Evolutionary conservation across 345 rosid species (phyloP), one percentile per base, ranked within the genome.

Genomic region (Cardamine chenopodiifolia): DNA sequence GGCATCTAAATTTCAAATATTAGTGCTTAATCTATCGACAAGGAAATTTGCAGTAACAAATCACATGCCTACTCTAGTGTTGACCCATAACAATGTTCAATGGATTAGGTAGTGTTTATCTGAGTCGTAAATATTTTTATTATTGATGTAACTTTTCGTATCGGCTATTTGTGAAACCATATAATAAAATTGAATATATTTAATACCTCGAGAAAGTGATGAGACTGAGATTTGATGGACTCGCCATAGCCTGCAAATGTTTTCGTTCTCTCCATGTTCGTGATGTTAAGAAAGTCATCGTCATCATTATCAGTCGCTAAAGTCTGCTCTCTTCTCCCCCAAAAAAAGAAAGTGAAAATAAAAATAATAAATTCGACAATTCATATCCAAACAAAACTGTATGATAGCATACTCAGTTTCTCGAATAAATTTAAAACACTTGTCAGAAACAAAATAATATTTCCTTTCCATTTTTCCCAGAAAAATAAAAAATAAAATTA

Each of bases 391-490:
- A 77, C 80, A 77, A 70, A 63, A 70, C 63, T 77, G 71, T 64
- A 77, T 77, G 72, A 64, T 70, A 77, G 12, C 72, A 55, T 71
- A 77, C 71, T 67, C 2, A 70, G 56, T 70, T 62, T 77, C 75
- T 70, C 47, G 53, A 77, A 70, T 70, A 70, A 70, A 63, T 47
- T 63, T 70, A 63, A 76, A 76, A 69, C 42, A 76, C 59, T 19
- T 77, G 80, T 77, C 80, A 77, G 80, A 49, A 70, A 63, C 71
- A 77, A 77, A 77, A 62, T 54, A 76, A 70, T 77, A 77, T 64
- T 70, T 67, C 39, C 59, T 76, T 61, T 62, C 70, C 75, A 54
- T 53, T 69, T 67, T n/a, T 32, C 39, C 63, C 37, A 31, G 22
- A 20, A 52, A 75, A 60, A 39, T 8, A 39, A 40, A 68, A 35